Percentiles rank a stretch among this genome's conserved stretches.
These are phyloP conservation scores for Arthrobotrys sphaeroides DNA, from an alignment of 2,329 filamentous ascomycete genomes.

Conservation along the genomic window DNA sequence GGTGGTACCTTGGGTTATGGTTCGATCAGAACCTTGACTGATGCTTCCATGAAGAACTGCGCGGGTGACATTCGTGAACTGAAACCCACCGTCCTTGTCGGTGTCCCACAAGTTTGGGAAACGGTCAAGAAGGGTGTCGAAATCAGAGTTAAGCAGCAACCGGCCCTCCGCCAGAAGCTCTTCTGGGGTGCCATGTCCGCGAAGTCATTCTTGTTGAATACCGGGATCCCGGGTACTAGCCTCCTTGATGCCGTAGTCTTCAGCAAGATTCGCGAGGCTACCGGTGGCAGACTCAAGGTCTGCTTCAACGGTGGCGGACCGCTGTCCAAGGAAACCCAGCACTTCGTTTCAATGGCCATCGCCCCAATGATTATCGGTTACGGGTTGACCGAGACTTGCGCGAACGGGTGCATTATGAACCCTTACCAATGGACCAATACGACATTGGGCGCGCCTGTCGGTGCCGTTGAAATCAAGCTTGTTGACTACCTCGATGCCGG, in stretches of 20 bases:
- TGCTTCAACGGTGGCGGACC: slow-evolving; percentile 95
- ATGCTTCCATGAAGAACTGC: slow-evolving; percentile 86
- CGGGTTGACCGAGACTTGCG: slow-evolving; percentile 90
- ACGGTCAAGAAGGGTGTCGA: slow-evolving; percentile 95
- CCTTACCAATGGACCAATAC: slow-evolving; percentile 83
- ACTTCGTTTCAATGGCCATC: slow-evolving; percentile 89
- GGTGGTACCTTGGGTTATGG: slow-evolving; percentile 94
- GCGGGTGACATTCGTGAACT: slow-evolving; percentile 93
- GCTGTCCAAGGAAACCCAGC: slow-evolving; percentile 80
- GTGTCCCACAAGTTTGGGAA: slow-evolving; percentile 97
- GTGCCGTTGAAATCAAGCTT: slow-evolving; percentile 85
- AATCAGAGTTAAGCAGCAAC: slow-evolving; percentile 75
- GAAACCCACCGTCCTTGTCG: slow-evolving; percentile 86
- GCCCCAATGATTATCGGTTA: slow-evolving; percentile 96
- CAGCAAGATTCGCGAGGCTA: slow-evolving; percentile 87
- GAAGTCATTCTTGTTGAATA: slow-evolving; percentile 69
- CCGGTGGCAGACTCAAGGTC: slow-evolving; percentile 85
- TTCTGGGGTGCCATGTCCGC: slow-evolving; percentile 75
- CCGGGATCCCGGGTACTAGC: slow-evolving; percentile 72
- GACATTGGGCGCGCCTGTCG: slow-evolving; percentile 80
- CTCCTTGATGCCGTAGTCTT: slow-evolving; percentile 86
- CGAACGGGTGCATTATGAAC: slow-evolving; percentile 82
- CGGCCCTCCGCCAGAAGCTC: slow-evolving; percentile 75
- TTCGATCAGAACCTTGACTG: slow-evolving; percentile 86
- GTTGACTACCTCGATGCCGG: slow-evolving; percentile 90